Conservation (phyloP, 208 protist genomes). For the Strigomonas culicis region DNA sequence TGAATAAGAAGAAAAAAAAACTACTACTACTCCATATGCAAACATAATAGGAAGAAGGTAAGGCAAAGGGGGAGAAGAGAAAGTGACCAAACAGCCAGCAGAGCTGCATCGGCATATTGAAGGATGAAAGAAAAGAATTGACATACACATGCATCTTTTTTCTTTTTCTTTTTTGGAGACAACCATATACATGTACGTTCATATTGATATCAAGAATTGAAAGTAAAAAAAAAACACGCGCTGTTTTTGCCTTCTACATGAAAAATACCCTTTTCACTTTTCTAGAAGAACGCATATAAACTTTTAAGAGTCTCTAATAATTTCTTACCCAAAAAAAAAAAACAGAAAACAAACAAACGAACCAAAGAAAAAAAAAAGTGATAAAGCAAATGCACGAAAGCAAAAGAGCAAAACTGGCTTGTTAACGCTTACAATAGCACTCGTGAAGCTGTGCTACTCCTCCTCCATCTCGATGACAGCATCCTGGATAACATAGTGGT, state of each 20-base stretch:
- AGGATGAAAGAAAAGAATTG: conserved; percentile 8
- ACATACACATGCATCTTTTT: neutral
- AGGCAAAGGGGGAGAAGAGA: conserved; percentile 8
- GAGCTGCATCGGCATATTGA: no score
- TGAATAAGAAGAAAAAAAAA: no score
- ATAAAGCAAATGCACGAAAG: conserved; percentile 1
- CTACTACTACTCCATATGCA: no score
- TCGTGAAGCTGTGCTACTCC: neutral
- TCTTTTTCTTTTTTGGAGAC: conserved; percentile 9
- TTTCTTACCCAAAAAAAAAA: conserved; percentile 5
- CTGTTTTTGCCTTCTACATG: no score
- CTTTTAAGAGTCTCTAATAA: neutral
- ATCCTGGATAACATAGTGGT: conserved; percentile 18
- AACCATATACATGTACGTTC: neutral
- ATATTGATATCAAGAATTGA: conserved; percentile 5
- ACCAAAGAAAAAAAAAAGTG: neutral
- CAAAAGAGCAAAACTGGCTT: conserved; percentile 4
- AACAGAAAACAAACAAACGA: conserved; percentile 10
- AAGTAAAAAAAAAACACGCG: neutral
- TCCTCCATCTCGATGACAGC: conserved; percentile 84
- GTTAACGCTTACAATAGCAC: neutral
- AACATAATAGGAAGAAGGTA: no score
- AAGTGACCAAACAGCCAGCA: conserved; percentile 21
- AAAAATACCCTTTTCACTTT: neutral
- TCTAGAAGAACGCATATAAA: neutral